Base-by-base conservation (phyloP, 2,329 filamentous ascomycete species). In the Fusarium sp. region DNA sequence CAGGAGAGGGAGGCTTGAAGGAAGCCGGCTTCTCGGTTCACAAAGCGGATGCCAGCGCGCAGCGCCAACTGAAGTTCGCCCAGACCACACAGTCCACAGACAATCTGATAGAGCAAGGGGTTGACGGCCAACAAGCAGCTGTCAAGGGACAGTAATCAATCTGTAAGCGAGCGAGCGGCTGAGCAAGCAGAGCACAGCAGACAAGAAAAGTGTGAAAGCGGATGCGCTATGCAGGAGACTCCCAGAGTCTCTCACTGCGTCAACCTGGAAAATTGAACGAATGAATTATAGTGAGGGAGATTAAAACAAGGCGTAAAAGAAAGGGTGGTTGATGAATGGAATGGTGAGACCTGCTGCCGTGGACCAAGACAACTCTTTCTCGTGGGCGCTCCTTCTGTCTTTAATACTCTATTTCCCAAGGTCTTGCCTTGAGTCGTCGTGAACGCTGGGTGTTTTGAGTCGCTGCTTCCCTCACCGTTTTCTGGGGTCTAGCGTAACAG, bases 261-360 rank as follows among this genome's bases (percentile, higher is more conserved):
- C 50, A 47, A 31, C 31, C 16, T 18, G 59, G 65, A 52, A 64
- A 62, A 73, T 68, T 59, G 67, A 72, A 57, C 68, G 65, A 63
- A 72, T 72, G 69, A 61, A 68, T 42, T 10, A 18, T n/a, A 56
- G 42, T 16, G 59, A 65, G 29, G 35, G 59, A 62, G 29, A 61
- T 37, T 5, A 68, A 52, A 47, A 47, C 35, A 65, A 52, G 31
- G 38, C 13, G 54, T 24, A 58, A 58, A 37, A 27, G 54, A 58
- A 58, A 38, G 42, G 60, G 40, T 27, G 29, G 60, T 34, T 34
- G 61, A 13, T 61, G 68, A 74, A 74, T 58, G 68, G 16, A 72
- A 60, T 69, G 70, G 60, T 69, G 71, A 72, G 71, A 64, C 71
- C 71, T 70, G 71, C 72, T 74, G 64, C 71, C 47, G 71, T 69